Evolutionary conservation across 192 early-diverging fungal genomes (phyloP).

Genomic region (Umbelopsis vinacea): DNA sequence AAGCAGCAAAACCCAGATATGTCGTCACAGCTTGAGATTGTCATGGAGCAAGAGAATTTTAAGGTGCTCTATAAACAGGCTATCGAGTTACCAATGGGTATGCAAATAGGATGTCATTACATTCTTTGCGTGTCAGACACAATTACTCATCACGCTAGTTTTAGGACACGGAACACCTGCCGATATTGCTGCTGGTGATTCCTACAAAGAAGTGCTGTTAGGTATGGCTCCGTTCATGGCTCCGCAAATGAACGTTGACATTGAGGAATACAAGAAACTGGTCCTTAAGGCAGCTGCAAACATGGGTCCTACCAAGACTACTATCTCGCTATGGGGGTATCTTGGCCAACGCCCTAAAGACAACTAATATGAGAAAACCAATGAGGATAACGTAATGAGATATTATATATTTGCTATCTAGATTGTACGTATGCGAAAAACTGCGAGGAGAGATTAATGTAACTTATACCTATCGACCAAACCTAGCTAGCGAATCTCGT

Average conservation of each 20-base stretch:
- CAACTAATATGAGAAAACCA: too few relatives aligned
- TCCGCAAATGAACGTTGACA: neutral
- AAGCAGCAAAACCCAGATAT: neutral
- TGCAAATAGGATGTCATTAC: neutral
- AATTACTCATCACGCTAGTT: neutral
- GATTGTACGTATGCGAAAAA: neutral
- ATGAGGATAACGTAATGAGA: too few relatives aligned
- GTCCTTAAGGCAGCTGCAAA: neutral
- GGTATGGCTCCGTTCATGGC: constrained; percentile 17
- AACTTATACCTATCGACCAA: too few relatives aligned
- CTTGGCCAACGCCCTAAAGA: neutral
- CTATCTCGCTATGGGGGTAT: neutral
- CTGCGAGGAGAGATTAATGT: too few relatives aligned
- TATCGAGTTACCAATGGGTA: neutral
- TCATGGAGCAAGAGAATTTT: neutral
- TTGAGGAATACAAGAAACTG: neutral
- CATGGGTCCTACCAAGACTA: neutral
- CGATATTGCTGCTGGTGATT: neutral
- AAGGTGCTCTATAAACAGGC: neutral
- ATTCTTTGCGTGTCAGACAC: neutral
- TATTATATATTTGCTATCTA: neutral
- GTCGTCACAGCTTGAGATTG: neutral
- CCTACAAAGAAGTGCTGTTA: neutral
- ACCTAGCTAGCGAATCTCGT: too few relatives aligned
- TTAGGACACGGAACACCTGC: neutral